phyloP scores from a whole-genome alignment of 495 filamentous ascomycete species.

The Cercophora scortea region DNA sequence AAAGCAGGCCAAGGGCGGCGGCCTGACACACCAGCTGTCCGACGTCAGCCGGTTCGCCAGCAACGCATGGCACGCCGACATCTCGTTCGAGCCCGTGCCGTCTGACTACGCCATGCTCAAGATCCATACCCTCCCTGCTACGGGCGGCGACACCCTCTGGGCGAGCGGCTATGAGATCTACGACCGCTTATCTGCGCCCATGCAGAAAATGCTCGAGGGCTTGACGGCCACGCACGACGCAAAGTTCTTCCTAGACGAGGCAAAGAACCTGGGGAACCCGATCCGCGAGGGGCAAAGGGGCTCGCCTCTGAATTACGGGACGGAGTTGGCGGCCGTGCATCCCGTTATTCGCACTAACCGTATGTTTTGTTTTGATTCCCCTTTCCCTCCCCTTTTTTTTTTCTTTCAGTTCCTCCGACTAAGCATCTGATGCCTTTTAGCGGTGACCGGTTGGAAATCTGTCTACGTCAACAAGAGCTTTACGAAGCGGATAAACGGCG shows the following conservation, averaged over 20 bases:
- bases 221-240: slow-evolving; percentile 62
- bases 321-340: slow-evolving; percentile 10
- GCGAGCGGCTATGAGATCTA: slow-evolving; percentile 71
- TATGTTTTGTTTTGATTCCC: not conserved
- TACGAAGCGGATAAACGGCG: slow-evolving; percentile 64
- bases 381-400: too few relatives aligned
- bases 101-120: slow-evolving; percentile 69
- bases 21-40: slow-evolving; percentile 19
- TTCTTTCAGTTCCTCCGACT: too few relatives aligned
- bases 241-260: slow-evolving; percentile 58
- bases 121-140: slow-evolving; percentile 59
- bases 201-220: slow-evolving; percentile 64
- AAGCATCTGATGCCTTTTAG: slow-evolving; percentile 1
- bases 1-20: slow-evolving; percentile 36
- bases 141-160: slow-evolving; percentile 74
- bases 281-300: slow-evolving; percentile 12
- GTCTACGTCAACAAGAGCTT: slow-evolving; percentile 77
- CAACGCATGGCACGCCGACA: slow-evolving; percentile 34
- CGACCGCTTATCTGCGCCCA: slow-evolving; percentile 55
- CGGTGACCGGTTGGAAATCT: slow-evolving; percentile 68
- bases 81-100: slow-evolving; percentile 71
- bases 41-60: slow-evolving; percentile 40
- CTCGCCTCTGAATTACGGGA: slow-evolving; percentile 13
- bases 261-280: slow-evolving; percentile 59
- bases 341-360: slow-evolving; percentile 17